Conservation (phyloP, 352 stramenopile species). For the Pythium volutum region DNA sequence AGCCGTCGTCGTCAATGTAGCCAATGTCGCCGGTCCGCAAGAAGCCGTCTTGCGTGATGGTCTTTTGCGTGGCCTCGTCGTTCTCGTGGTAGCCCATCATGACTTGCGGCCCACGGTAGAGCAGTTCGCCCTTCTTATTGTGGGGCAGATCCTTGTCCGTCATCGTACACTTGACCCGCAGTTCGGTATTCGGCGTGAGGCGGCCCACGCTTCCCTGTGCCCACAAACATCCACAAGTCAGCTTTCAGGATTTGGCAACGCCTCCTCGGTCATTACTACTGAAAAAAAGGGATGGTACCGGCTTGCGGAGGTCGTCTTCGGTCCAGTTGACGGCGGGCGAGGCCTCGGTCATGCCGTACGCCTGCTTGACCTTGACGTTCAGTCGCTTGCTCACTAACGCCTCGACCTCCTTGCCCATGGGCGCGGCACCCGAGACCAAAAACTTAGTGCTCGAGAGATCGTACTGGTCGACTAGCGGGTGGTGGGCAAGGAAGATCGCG, state of each 20-base stretch:
- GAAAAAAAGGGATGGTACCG: no score
- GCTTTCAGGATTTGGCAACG: no score
- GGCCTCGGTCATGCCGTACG: constrained; percentile 44
- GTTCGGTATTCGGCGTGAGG: constrained; percentile 35
- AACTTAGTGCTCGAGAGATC: constrained; percentile 79
- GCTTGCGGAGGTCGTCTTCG: constrained; percentile 10
- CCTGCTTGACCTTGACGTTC: constrained; percentile 31
- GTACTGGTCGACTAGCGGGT: constrained; percentile 90
- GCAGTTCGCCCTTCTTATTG: constrained; percentile 55
- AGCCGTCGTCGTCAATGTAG: constrained; percentile 91
- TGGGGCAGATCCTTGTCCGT: constrained; percentile 31
- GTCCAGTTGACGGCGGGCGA: constrained; percentile 27
- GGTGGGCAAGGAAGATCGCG: constrained; percentile 79
- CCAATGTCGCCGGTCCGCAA: constrained; percentile 89
- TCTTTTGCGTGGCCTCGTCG: constrained; percentile 72
- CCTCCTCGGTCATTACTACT: no score
- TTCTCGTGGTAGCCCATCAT: constrained; percentile 83
- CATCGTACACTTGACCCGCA: constrained; percentile 36
- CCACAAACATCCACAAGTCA: no score
- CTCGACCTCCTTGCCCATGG: constrained; percentile 66
- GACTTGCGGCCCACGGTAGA: constrained; percentile 41
- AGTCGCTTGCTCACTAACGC: constrained; percentile 50
- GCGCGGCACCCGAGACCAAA: constrained; percentile 71
- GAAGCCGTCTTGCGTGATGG: constrained; percentile 75
- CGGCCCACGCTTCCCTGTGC: no score